phyloP scores from a whole-genome alignment of 331 rosid species.

The Acacia pycnantha region DNA sequence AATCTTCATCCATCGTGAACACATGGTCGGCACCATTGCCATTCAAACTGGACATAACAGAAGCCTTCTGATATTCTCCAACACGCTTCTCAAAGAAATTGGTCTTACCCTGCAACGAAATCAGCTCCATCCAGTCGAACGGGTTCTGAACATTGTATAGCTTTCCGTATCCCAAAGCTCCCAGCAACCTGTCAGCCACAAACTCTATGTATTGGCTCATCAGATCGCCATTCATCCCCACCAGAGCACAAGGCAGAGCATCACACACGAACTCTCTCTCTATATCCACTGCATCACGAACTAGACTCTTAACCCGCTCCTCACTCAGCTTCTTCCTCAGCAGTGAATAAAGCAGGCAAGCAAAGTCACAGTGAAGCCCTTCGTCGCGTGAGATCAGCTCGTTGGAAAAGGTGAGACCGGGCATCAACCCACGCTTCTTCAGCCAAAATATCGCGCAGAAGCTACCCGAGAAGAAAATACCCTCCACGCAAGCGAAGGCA shows the following conservation, averaged over 20 bases:
- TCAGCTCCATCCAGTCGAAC: conserved; percentile 89
- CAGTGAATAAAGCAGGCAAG: conserved; percentile 59
- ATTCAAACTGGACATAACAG: conserved; percentile 65
- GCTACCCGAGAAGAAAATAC: conserved; percentile 82
- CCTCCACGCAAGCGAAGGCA: conserved; percentile 79
- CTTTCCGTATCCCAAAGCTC: conserved; percentile 54
- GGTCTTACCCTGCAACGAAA: conserved; percentile 78
- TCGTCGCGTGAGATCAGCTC: conserved; percentile 83
- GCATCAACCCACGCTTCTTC: conserved; percentile 82
- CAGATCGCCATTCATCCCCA: conserved; percentile 69
- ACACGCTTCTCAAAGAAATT: conserved; percentile 83
- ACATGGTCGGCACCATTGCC: conserved; percentile 52
- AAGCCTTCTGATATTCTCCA: conserved; percentile 75
- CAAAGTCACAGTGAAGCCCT: conserved; percentile 80
- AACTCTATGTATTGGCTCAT: conserved; percentile 79
- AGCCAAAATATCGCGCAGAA: conserved; percentile 85
- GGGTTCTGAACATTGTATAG: conserved; percentile 59
- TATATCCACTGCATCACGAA: conserved; percentile 59
- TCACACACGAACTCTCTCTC: conserved; percentile 81
- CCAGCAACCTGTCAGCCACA: conserved; percentile 67
- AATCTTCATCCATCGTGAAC: conserved; percentile 70
- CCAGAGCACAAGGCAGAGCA: conserved; percentile 65
- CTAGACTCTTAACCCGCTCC: conserved; percentile 56
- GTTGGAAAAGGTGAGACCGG: conserved; percentile 71
- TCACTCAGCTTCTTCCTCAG: conserved; percentile 48